A percentile compares a stretch with the other conserved stretches of the same genome.
Conservation (phyloP, 768 basidiomycete species). For the Floccularia luteovirens region DNA sequence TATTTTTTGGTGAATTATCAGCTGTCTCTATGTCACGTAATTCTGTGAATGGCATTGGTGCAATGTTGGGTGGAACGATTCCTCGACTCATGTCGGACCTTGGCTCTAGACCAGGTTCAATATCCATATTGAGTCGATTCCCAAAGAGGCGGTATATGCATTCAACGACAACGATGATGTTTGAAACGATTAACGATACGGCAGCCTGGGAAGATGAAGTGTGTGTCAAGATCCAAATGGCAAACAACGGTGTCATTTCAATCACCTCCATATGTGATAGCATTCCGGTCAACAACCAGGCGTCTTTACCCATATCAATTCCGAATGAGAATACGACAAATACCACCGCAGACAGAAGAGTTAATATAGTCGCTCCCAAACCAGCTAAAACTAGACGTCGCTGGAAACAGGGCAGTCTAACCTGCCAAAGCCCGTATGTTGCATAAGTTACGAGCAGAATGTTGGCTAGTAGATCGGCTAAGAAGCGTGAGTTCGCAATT, state of each 20-base stretch:
- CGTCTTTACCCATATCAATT: background rate
- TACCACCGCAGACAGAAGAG: background rate
- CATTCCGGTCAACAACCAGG: background rate
- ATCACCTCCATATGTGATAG: constrained; percentile 1
- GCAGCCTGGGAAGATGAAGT: background rate
- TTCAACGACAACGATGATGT: background rate
- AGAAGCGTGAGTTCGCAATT: background rate
- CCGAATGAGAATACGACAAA: background rate
- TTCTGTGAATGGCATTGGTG: no score
- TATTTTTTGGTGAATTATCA: no score
- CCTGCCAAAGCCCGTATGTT: background rate
- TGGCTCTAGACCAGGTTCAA: no score
- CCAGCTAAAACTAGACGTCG: background rate
- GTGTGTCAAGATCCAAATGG: background rate
- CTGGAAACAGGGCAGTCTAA: background rate
- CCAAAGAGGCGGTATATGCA: no score
- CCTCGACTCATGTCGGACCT: no score
- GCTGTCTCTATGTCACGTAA: no score
- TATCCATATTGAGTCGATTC: no score
- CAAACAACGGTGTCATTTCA: background rate
- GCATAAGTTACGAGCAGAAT: background rate
- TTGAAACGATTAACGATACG: background rate
- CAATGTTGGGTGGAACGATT: no score
- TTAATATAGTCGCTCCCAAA: background rate
- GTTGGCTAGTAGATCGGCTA: constrained; percentile 1